These are phyloP conservation scores for Suillus subalutaceus DNA, from an alignment of 768 basidiomycete genomes.

Conservation along the genomic window DNA sequence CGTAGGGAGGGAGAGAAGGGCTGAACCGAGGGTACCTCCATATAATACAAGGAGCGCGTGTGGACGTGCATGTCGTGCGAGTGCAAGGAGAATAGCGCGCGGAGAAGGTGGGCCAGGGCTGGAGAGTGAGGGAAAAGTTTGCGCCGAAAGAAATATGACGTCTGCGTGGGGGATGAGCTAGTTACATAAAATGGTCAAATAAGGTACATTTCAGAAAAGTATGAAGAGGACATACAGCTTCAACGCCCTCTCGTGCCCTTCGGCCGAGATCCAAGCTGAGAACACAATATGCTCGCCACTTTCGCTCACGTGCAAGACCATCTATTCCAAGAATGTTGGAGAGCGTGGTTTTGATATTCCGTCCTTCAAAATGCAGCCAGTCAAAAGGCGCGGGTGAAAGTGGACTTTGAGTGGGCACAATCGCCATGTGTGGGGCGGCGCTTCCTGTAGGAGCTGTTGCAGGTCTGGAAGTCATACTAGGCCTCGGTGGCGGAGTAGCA, in stretches of 20 bases:
- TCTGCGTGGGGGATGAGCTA: slow-evolving; percentile 85
- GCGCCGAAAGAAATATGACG: slow-evolving; percentile 65
- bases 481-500: slow-evolving; percentile 31
- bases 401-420: slow-evolving; percentile 41
- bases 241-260: slow-evolving; percentile 73
- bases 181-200: slow-evolving; percentile 10
- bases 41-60: slow-evolving; percentile 83
- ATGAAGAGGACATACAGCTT: slow-evolving; percentile 59
- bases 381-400: slow-evolving; percentile 80
- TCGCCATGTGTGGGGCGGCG: slow-evolving; percentile 11
- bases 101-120: slow-evolving; percentile 56
- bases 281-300: slow-evolving; percentile 82
- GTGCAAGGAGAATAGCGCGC: slow-evolving; percentile 75
- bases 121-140: slow-evolving; percentile 28
- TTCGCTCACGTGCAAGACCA: slow-evolving; percentile 79
- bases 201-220: neutral
- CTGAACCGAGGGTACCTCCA: slow-evolving; percentile 81
- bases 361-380: slow-evolving; percentile 86
- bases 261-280: slow-evolving; percentile 81
- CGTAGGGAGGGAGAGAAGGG: slow-evolving; percentile 79
- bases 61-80: slow-evolving; percentile 64
- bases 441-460: slow-evolving; percentile 25
- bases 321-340: slow-evolving; percentile 80
- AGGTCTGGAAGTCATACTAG: slow-evolving; percentile 38
- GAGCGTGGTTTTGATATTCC: slow-evolving; percentile 77